Conservation (phyloP, 1,284 basidiomycete genomes). For the Kalmanozyma brasiliensis region DNA sequence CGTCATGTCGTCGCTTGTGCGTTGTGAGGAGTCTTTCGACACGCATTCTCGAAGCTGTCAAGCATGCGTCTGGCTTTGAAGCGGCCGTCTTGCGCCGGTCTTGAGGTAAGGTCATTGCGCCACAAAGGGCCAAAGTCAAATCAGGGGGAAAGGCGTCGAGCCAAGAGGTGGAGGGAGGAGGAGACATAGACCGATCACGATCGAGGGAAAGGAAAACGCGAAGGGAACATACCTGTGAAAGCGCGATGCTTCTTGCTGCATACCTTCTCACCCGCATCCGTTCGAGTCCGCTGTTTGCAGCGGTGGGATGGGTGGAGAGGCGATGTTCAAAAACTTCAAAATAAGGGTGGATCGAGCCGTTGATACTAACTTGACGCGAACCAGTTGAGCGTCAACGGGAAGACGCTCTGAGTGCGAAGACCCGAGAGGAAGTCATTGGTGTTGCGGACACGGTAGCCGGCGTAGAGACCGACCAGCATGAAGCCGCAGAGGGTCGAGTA, state of each 20-base stretch:
- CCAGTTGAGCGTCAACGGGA: constrained; percentile 66
- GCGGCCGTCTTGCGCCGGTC: not conserved
- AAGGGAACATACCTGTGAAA: constrained; percentile 37
- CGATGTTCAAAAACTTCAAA: constrained; percentile 27
- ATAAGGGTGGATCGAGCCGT: constrained; percentile 4
- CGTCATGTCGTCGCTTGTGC: too few species aligned
- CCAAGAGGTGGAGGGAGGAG: constrained; percentile 9
- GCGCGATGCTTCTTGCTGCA: constrained; percentile 5
- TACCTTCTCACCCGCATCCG: constrained; percentile 18
- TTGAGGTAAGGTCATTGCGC: constrained; percentile 9
- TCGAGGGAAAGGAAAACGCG: constrained; percentile 18
- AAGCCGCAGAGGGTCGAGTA: constrained; percentile 65
- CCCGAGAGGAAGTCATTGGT: constrained; percentile 63
- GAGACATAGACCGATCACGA: constrained; percentile 12
- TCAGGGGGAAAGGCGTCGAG: constrained; percentile 42
- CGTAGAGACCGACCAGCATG: constrained; percentile 65
- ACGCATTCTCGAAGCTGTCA: constrained; percentile 4
- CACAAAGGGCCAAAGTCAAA: constrained; percentile 33
- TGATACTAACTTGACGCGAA: constrained; percentile 67
- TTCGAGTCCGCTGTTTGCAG: constrained; percentile 44
- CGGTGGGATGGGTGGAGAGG: constrained; percentile 26
- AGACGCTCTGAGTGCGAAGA: constrained; percentile 64
- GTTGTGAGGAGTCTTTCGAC: too few species aligned
- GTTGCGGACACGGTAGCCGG: constrained; percentile 63
- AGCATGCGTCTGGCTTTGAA: too few species aligned